phyloP scores from a whole-genome alignment of 345 rosid species.

The Pseudoturritis turrita region DNA sequence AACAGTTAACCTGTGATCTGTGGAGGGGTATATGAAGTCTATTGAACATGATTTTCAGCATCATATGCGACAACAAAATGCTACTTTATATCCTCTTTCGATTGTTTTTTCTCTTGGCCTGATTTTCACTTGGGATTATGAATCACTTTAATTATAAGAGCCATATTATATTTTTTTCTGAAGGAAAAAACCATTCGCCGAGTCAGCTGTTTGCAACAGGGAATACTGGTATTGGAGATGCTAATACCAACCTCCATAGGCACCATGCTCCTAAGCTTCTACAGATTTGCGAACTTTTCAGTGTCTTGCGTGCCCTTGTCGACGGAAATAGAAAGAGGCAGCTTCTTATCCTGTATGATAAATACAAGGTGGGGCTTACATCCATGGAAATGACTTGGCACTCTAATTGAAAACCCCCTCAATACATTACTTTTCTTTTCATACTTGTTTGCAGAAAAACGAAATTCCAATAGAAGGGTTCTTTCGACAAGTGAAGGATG shows the following conservation, averaged over 20 bases:
- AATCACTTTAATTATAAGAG: not conserved
- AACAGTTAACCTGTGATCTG: not conserved
- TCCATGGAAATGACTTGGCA: not conserved
- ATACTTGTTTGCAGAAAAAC: constrained; percentile 45
- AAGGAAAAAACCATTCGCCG: constrained; percentile 36
- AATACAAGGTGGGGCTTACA: constrained; percentile 49
- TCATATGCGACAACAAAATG: not conserved
- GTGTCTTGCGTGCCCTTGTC: constrained; percentile 51
- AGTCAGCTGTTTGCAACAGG: constrained; percentile 38
- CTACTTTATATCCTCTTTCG: not conserved
- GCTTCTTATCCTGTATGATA: constrained; percentile 47
- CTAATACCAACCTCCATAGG: constrained; percentile 34
- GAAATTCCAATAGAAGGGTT: constrained; percentile 52
- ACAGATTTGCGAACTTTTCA: constrained; percentile 50
- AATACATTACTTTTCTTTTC: constrained; percentile 24
- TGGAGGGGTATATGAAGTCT: too few relatives aligned
- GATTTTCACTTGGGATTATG: not conserved
- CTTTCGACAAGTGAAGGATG: constrained; percentile 49
- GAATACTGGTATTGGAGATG: constrained; percentile 38
- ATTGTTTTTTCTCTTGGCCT: not conserved
- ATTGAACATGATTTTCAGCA: not conserved
- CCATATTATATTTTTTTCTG: constrained; percentile 26
- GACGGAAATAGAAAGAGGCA: constrained; percentile 67
- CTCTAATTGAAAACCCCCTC: constrained; percentile 16
- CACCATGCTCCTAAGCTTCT: constrained; percentile 38